These are phyloP conservation scores for Arthrobotrys musiformis DNA, from an alignment of 2,329 filamentous ascomycete genomes.

Conservation along the genomic window DNA sequence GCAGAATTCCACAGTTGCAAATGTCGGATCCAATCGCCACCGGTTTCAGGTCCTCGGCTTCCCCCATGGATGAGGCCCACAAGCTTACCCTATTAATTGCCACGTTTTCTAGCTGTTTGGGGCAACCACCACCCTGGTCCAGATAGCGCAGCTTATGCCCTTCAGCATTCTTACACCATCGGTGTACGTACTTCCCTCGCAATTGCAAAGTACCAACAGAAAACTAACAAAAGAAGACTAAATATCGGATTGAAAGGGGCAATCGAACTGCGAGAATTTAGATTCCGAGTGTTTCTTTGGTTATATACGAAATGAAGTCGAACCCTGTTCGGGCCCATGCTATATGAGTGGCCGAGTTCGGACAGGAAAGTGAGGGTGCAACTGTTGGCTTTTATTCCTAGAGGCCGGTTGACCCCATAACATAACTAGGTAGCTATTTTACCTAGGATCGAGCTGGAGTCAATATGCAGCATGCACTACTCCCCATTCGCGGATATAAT, in stretches of 20 bases:
- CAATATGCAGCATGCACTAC: background rate
- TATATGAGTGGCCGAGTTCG: background rate
- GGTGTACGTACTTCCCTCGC: too few species aligned
- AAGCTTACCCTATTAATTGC: constrained; percentile 25
- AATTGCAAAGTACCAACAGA: background rate
- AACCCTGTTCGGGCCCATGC: too few species aligned
- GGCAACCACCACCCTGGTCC: constrained; percentile 1
- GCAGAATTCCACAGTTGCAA: constrained; percentile 22
- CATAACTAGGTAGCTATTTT: background rate
- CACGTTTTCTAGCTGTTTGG: constrained; percentile 35
- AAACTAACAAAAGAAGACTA: background rate
- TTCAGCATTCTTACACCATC: background rate
- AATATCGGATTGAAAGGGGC: background rate
- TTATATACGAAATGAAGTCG: too few species aligned
- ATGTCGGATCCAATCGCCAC: constrained; percentile 24
- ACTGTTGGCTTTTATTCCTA: background rate
- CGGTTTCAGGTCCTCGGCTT: constrained; percentile 18
- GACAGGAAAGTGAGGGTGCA: background rate
- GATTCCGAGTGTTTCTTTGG: background rate
- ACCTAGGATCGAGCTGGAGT: background rate
- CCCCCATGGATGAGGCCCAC: constrained; percentile 1
- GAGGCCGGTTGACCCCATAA: background rate
- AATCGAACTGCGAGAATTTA: constrained; percentile 9
- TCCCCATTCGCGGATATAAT: background rate
- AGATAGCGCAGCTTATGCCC: constrained; percentile 10